Conservation (phyloP, 2,329 filamentous ascomycete species). For the Colletotrichum orbiculare region DNA sequence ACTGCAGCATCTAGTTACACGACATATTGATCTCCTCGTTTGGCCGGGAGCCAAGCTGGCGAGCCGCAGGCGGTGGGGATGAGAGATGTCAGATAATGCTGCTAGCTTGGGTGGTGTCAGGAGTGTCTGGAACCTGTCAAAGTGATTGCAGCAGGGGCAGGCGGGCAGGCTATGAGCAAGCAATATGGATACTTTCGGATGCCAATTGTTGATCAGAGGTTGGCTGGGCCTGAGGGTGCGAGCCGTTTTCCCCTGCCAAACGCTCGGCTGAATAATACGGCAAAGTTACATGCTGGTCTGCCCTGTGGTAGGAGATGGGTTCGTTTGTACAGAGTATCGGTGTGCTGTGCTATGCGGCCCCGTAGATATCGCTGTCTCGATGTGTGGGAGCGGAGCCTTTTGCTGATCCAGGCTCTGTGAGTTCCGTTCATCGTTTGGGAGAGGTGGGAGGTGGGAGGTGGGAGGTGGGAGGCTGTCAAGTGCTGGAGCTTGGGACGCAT, state of each 20-base stretch:
- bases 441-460: conserved; percentile 13
- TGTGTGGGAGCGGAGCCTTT: conserved; percentile 20
- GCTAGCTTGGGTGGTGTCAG: not conserved
- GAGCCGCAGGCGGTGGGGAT: not conserved
- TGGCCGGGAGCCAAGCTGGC: conserved; percentile 3
- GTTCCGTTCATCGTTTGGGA: not conserved
- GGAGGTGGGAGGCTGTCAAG: conserved; percentile 3
- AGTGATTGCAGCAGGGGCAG: not conserved
- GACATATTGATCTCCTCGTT: not conserved
- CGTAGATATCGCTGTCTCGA: conserved; percentile 3
- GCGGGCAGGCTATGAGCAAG: not conserved
- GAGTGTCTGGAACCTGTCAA: not conserved
- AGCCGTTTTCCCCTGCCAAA: conserved; percentile 8
- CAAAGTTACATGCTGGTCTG: not conserved
- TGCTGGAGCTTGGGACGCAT: conserved; percentile 30
- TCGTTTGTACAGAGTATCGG: not conserved
- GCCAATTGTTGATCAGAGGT: not conserved
- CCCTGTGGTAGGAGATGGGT: not conserved
- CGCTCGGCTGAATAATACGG: not conserved
- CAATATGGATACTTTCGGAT: conserved; percentile 10
- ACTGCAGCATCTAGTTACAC: conserved; percentile 20
- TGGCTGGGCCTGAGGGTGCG: conserved; percentile 14
- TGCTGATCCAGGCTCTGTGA: conserved; percentile 21
- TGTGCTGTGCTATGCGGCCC: conserved; percentile 3
- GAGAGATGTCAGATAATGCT: conserved; percentile 12